A percentile compares a stretch with the other conserved stretches of the same genome.
phyloP scores from a whole-genome alignment of 768 basidiomycete species.

The Cystobasidium onofrii region DNA sequence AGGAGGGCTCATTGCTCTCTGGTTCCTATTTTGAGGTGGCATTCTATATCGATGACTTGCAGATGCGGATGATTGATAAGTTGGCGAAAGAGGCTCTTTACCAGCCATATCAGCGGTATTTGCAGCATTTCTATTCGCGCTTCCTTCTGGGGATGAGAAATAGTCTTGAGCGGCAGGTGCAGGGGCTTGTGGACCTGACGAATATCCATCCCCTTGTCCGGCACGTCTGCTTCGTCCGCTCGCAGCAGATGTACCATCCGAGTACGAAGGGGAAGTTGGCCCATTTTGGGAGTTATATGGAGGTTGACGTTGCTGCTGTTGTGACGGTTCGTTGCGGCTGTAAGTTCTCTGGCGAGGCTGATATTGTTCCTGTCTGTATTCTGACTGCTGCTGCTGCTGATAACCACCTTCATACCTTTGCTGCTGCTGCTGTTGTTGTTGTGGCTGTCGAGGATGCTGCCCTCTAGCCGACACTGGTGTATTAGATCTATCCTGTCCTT shows the following conservation, averaged over 20 bases:
- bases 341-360: background rate
- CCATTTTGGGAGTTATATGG: background rate
- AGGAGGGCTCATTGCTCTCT: background rate
- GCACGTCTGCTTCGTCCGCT: background rate
- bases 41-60: background rate
- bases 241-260: background rate
- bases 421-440: background rate
- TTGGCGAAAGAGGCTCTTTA: background rate
- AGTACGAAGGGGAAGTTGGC: background rate
- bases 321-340: background rate
- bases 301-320: background rate
- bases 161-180: background rate
- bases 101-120: background rate
- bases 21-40: background rate
- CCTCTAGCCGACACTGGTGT: background rate
- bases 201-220: background rate
- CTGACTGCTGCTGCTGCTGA: background rate
- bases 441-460: background rate
- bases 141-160: background rate
- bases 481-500: background rate
- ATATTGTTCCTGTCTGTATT: background rate
- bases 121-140: background rate
- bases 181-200: background rate
- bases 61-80: background rate
- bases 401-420: background rate